Evolutionary conservation across 2,329 filamentous ascomycete genomes (phyloP).

Genomic region (Colletotrichum sp.): DNA sequence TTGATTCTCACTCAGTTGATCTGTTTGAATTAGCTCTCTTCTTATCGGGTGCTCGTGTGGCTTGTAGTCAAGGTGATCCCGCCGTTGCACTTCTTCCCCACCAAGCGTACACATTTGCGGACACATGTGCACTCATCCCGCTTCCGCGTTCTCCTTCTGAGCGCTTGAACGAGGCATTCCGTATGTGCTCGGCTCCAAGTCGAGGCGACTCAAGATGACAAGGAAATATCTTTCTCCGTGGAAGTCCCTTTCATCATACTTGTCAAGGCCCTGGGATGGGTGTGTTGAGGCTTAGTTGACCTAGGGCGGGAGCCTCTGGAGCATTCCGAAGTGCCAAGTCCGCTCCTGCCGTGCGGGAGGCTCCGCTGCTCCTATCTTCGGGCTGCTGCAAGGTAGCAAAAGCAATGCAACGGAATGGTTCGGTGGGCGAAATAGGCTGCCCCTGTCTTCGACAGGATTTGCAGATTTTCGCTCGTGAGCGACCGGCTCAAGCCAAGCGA

Average conservation of each 20-base stretch:
- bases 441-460: rapidly evolving
- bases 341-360: background rate
- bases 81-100: background rate
- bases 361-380: background rate
- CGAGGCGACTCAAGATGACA: background rate
- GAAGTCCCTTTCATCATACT: background rate
- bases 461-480: background rate
- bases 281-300: background rate
- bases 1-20: background rate
- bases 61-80: rapidly evolving
- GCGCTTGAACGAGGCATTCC: background rate
- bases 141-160: background rate
- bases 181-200: no score
- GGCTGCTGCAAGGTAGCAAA: background rate
- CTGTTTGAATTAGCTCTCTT: background rate
- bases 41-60: rapidly evolving
- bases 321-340: background rate
- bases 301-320: background rate
- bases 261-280: background rate
- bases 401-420: rapidly evolving
- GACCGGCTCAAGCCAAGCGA: background rate
- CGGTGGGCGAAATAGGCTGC: background rate
- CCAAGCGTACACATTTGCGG: background rate
- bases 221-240: background rate
- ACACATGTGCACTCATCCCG: background rate